These are phyloP conservation scores for Termitomyces sp. DNA, from an alignment of 768 basidiomycete species.

Conservation along the genomic window DNA sequence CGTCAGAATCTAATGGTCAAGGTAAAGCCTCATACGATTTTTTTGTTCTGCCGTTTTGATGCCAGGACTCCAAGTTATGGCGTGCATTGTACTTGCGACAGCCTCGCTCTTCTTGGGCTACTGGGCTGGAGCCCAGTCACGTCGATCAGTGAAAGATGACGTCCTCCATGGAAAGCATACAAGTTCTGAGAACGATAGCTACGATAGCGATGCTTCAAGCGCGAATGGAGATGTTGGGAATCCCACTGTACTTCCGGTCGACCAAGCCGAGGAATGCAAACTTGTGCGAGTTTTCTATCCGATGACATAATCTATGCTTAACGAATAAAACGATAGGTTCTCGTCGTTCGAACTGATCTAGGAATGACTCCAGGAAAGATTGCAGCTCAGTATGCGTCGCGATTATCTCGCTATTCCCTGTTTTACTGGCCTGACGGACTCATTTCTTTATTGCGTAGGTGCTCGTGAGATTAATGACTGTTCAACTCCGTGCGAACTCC, in stretches of 20 bases:
- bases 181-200: neutral
- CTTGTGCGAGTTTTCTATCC: conserved; percentile 30
- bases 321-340: conserved; percentile 29
- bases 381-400: conserved; percentile 68
- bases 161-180: neutral
- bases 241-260: conserved; percentile 17
- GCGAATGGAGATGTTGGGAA: conserved; percentile 14
- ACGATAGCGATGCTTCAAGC: conserved; percentile 15
- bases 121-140: conserved; percentile 27
- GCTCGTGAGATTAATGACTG: conserved; percentile 31
- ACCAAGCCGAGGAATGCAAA: conserved; percentile 48
- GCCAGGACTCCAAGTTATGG: conserved; percentile 12
- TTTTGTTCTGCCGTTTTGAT: neutral
- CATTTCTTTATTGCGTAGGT: conserved; percentile 22
- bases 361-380: conserved; percentile 69
- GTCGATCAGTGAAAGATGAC: conserved; percentile 1
- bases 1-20: conserved; percentile 7
- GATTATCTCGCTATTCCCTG: neutral
- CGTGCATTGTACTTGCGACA: conserved; percentile 23
- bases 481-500: neutral
- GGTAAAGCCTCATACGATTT: neutral
- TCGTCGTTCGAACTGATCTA: conserved; percentile 61
- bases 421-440: neutral
- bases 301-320: neutral
- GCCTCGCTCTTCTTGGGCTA: conserved; percentile 36